Base-by-base conservation (phyloP, 2,329 filamentous ascomycete species). In the Fusarium citri region DNA sequence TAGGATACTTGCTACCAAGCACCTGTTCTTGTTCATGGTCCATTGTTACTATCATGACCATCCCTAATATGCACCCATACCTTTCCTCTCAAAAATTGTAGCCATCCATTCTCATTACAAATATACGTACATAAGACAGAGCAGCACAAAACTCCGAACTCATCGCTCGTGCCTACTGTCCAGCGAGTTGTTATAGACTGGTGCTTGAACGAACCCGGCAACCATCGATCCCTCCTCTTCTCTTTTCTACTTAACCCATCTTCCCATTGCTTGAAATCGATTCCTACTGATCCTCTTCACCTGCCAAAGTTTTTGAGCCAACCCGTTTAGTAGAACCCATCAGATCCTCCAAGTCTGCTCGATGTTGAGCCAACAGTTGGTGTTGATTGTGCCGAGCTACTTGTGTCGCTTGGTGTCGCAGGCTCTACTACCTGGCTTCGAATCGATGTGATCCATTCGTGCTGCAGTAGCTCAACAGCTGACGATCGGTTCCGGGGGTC, bases 381-480 rank as follows among this genome's bases (percentile, higher is more conserved):
- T 34, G 78, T 80, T 50, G 78, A 78, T 69, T 80, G 77, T 34
- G 78, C 68, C 49, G 83, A 84, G 54, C 80, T 79, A 72, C 83
- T 83, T 18, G 80, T 77, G 42, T 91, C 89, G 72, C 87, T 90
- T 16, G 89, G 89, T 23, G 88, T 91, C 50, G 84, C 78, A 15
- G 89, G 88, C 72, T 91, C 88, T 30, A 91, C 88, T 10, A 91
- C 88, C 75, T 89, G 86, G 71, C 84, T 89, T 69, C 88, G 85
- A 64, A 91, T 91, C 37, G 83, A 85, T 83, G 89, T 87, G 71
- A 91, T 91, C 96, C 96, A 99, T 77, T 97, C 94, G 79, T 98
- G 94, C 80, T 97, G 94, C 59, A 99, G 85, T 64, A 99, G 82
- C 79, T 98, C 96, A 2, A 94, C 90, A 3, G 96, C 95, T 31